These are phyloP conservation scores for Perilla frutescens DNA, from an alignment of 257 asterid genomes.

Conservation along the genomic window DNA sequence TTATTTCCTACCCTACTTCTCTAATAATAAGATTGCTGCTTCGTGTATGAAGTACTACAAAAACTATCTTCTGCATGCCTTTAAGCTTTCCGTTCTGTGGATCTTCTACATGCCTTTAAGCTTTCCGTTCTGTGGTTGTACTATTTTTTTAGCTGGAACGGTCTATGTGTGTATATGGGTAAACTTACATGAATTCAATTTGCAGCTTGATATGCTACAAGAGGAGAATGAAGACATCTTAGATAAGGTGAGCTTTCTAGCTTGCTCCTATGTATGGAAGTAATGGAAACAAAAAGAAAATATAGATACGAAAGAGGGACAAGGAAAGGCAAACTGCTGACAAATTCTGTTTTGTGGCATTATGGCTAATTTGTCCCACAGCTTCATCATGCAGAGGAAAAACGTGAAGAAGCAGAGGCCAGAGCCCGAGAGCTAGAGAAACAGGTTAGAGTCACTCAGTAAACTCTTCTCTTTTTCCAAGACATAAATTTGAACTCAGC, in stretches of 20 bases:
- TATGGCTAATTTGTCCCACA: slow-evolving; percentile 56
- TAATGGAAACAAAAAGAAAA: slow-evolving; percentile 1
- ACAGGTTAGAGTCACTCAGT: slow-evolving; percentile 60
- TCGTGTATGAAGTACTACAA: slow-evolving; percentile 14
- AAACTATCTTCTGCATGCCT: neutral
- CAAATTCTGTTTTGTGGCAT: slow-evolving; percentile 28
- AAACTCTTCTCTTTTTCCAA: slow-evolving; percentile 3
- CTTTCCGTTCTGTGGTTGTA: slow-evolving; percentile 11
- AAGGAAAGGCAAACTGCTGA: slow-evolving; percentile 14
- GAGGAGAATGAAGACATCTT: slow-evolving; percentile 84
- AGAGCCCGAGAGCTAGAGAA: slow-evolving; percentile 93
- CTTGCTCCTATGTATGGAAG: slow-evolving; percentile 19
- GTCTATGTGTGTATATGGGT: slow-evolving; percentile 20
- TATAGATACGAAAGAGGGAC: neutral
- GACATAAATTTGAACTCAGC: slow-evolving; percentile 7
- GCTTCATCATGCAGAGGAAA: slow-evolving; percentile 90
- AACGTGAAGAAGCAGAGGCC: slow-evolving; percentile 92
- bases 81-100: slow-evolving; percentile 18
- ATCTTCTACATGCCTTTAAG: slow-evolving; percentile 5
- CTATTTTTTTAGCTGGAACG: slow-evolving; percentile 25
- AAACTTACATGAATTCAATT: slow-evolving; percentile 36
- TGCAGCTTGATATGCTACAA: slow-evolving; percentile 98
- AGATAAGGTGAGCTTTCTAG: slow-evolving; percentile 75
- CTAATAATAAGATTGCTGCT: neutral
- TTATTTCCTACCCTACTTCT: neutral